A percentile compares a stretch with the other conserved stretches of the same genome.
phyloP scores from a whole-genome alignment of 768 basidiomycete genomes.

The Chlorophyllum brunneum region DNA sequence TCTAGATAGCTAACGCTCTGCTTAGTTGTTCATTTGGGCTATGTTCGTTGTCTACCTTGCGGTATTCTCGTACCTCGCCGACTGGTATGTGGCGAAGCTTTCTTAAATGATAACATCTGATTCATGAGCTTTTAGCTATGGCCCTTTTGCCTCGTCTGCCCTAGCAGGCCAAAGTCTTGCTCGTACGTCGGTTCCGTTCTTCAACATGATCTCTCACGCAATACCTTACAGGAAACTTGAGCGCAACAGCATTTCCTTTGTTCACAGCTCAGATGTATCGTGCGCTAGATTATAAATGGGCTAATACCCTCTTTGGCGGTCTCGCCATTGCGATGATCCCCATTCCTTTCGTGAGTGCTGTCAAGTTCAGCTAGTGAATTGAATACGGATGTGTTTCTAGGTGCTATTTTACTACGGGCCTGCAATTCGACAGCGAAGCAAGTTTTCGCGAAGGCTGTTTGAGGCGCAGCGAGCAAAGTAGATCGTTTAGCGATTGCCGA shows the following conservation, averaged over 20 bases:
- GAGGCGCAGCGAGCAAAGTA: not conserved
- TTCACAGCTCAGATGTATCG: slow-evolving; percentile 60
- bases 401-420: slow-evolving; percentile 41
- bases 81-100: slow-evolving; percentile 40
- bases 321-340: slow-evolving; percentile 51
- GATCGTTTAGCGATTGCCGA: not conserved
- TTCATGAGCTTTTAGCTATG: slow-evolving; percentile 39
- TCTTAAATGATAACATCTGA: no score
- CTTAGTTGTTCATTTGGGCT: slow-evolving; percentile 44
- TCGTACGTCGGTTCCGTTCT: slow-evolving; percentile 25
- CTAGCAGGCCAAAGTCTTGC: slow-evolving; percentile 64
- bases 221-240: slow-evolving; percentile 28
- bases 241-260: slow-evolving; percentile 53
- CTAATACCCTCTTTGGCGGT: slow-evolving; percentile 52
- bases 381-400: slow-evolving; percentile 20
- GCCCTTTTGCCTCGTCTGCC: slow-evolving; percentile 64
- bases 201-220: no score
- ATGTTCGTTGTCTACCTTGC: slow-evolving; percentile 52
- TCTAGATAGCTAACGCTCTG: not conserved
- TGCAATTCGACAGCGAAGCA: slow-evolving; percentile 35
- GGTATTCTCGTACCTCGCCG: slow-evolving; percentile 62
- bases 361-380: not conserved
- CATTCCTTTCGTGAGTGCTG: slow-evolving; percentile 50
- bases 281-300: slow-evolving; percentile 55
- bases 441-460: slow-evolving; percentile 33